Conservation (phyloP, 2,329 filamentous ascomycete species). For the Penicillium sp. region DNA sequence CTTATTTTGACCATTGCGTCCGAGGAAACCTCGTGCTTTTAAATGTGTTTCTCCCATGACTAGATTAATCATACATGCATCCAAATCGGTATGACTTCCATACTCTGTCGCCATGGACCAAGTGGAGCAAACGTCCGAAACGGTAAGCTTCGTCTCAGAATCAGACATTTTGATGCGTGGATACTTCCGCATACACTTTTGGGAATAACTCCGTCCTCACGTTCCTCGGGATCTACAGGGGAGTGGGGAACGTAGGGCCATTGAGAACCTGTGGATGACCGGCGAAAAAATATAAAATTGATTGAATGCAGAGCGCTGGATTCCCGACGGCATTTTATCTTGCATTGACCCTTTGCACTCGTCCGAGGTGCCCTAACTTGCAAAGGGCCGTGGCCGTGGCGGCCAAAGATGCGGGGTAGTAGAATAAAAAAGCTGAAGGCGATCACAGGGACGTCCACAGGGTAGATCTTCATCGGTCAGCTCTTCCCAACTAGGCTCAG, state of each 20-base stretch:
- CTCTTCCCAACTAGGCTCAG: neutral
- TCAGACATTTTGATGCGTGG: conserved; percentile 3
- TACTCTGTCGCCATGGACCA: neutral
- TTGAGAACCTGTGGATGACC: neutral
- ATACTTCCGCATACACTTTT: neutral
- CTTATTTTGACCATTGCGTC: neutral
- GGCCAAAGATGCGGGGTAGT: neutral
- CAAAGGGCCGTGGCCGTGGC: neutral
- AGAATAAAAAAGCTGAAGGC: neutral
- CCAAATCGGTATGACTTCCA: neutral
- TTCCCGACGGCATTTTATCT: neutral
- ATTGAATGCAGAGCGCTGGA: neutral
- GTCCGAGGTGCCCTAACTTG: neutral
- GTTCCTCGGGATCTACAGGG: neutral
- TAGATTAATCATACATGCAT: neutral
- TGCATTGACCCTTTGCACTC: neutral
- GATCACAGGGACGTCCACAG: neutral
- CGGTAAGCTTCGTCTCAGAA: neutral
- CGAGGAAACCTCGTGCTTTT: neutral
- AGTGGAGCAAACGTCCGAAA: neutral
- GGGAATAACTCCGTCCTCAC: neutral
- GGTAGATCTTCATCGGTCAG: neutral
- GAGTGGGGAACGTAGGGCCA: neutral
- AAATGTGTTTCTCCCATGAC: neutral
- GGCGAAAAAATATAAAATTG: neutral